These are phyloP conservation scores for Cytospora leucostoma DNA, from an alignment of 2,329 filamentous ascomycete genomes.

Conservation along the genomic window DNA sequence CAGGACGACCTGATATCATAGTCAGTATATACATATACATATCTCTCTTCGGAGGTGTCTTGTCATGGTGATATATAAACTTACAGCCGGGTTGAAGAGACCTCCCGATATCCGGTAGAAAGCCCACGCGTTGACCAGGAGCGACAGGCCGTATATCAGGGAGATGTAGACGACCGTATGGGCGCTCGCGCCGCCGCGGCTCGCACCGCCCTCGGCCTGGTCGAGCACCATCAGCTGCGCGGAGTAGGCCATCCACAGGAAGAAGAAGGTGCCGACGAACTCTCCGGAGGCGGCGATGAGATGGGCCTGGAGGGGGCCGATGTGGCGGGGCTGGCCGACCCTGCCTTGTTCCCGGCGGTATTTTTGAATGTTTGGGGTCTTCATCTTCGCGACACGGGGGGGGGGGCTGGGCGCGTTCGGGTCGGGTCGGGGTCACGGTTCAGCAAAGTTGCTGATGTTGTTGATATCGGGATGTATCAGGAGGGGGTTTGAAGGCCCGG, in stretches of 20 bases:
- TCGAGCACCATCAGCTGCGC: constrained; percentile 36
- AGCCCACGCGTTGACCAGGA: constrained; percentile 51
- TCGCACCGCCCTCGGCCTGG: constrained; percentile 19
- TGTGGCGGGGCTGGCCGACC: constrained; percentile 1
- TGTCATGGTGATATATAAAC: constrained; percentile 2
- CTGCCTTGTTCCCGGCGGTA: neutral
- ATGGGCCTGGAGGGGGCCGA: constrained; percentile 12
- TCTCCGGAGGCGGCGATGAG: constrained; percentile 36
- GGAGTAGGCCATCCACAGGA: constrained; percentile 45
- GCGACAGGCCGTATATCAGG: constrained; percentile 45
- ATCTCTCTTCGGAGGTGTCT: neutral
- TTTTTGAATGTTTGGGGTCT: neutral
- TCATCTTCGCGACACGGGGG: neutral
- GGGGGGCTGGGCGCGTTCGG: too few relatives aligned
- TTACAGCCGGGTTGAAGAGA: constrained; percentile 44
- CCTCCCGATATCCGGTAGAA: constrained; percentile 51
- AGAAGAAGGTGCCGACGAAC: constrained; percentile 47
- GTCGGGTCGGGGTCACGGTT: neutral
- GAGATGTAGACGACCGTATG: constrained; percentile 40
- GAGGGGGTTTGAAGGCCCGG: neutral
- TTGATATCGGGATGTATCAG: neutral
- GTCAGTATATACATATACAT: neutral
- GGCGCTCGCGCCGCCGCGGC: constrained; percentile 14
- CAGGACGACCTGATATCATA: constrained; percentile 44
- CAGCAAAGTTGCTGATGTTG: neutral